These are phyloP conservation scores for Aspergillus nidulans DNA, from an alignment of 495 filamentous ascomycete species.

Conservation along the genomic window DNA sequence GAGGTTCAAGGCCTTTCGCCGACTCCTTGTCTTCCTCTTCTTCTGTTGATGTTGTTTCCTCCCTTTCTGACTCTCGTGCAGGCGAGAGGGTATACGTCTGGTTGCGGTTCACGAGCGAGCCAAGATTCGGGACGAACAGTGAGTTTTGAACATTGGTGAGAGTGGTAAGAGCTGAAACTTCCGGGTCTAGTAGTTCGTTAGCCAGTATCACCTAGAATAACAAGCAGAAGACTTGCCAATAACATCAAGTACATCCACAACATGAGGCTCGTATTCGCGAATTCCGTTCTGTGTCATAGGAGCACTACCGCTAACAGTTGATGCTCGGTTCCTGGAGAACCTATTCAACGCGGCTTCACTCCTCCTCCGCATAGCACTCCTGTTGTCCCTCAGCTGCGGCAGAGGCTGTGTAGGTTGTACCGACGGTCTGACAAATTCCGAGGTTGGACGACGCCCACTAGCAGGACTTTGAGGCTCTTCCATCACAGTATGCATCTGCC, in stretches of 20 bases:
- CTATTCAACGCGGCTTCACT: conserved; percentile 31
- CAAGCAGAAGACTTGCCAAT: conserved; percentile 63
- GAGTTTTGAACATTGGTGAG: conserved; percentile 79
- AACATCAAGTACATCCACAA: conserved; percentile 68
- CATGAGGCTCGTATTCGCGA: conserved; percentile 50
- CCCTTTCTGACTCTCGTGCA: conserved; percentile 28
- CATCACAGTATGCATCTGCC: conserved; percentile 33
- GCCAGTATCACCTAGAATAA: neutral
- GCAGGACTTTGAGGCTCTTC: conserved; percentile 32
- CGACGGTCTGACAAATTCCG: conserved; percentile 10
- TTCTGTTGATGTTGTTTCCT: conserved; percentile 29
- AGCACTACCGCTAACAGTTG: conserved; percentile 27
- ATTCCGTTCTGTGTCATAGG: conserved; percentile 14
- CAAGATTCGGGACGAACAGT: conserved; percentile 68
- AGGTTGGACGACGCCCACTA: conserved; percentile 6
- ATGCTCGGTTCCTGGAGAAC: conserved; percentile 34
- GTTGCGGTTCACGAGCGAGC: conserved; percentile 59
- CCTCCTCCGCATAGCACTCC: conserved; percentile 28
- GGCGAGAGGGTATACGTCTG: conserved; percentile 71
- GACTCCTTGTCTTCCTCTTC: conserved; percentile 28
- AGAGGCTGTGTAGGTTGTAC: conserved; percentile 2
- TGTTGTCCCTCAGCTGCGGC: conserved; percentile 15
- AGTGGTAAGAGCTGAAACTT: conserved; percentile 68
- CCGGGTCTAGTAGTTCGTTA: conserved; percentile 51
- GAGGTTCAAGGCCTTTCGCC: conserved; percentile 18